A percentile compares a stretch with the other conserved stretches of the same genome.
phyloP scores from a whole-genome alignment of 2,329 filamentous ascomycete genomes.

The Claviceps arundinis region DNA sequence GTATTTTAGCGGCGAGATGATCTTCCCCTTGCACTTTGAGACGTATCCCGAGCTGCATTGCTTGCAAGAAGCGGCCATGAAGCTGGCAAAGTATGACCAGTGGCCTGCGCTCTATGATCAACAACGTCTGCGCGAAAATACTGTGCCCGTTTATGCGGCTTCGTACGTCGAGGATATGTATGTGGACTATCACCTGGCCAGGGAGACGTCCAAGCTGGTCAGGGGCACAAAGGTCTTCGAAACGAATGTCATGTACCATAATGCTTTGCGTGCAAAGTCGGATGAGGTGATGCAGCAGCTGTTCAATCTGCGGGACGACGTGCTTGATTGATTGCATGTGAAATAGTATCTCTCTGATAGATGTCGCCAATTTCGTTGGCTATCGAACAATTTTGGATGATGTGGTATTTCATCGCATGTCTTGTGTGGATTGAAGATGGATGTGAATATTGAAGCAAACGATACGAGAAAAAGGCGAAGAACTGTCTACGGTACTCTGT shows the following conservation, averaged over 20 bases:
- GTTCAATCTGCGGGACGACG: conserved; percentile 62
- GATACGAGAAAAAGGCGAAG: neutral
- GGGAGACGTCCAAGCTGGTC: conserved; percentile 61
- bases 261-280: conserved; percentile 59
- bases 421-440: neutral
- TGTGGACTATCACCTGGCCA: conserved; percentile 63
- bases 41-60: conserved; percentile 63
- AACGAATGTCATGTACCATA: conserved; percentile 80
- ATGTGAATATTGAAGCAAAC: neutral
- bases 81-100: conserved; percentile 51
- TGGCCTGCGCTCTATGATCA: conserved; percentile 72
- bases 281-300: conserved; percentile 67
- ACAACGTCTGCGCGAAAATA: conserved; percentile 58
- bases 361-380: too few relatives aligned
- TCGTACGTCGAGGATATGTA: conserved; percentile 86
- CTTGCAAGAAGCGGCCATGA: conserved; percentile 54
- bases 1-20: conserved; percentile 86
- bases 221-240: conserved; percentile 67
- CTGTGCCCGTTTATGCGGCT: conserved; percentile 76
- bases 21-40: conserved; percentile 75
- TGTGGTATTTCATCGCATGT: too few relatives aligned
- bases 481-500: neutral
- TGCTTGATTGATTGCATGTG: conserved; percentile 32
- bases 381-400: too few relatives aligned
- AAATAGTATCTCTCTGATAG: neutral